Evolutionary conservation across 2,329 filamentous ascomycete species (phyloP).

Genomic region (Aspergillus sp.): DNA sequence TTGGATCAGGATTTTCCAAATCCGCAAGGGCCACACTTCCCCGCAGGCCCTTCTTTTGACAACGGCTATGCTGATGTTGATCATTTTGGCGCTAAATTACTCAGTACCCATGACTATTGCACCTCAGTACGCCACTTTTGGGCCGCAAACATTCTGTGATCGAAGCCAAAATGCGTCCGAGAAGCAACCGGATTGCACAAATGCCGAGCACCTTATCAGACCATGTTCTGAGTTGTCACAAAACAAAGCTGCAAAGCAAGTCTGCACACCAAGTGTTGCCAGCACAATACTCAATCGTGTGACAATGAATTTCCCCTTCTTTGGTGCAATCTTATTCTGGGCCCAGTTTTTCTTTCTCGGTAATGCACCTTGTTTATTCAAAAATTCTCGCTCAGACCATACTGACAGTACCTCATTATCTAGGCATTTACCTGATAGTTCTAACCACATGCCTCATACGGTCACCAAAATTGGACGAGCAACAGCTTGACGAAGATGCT

Average conservation of each 20-base stretch:
- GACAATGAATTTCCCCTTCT: constrained; percentile 91
- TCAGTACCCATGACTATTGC: constrained; percentile 89
- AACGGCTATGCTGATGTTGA: constrained; percentile 85
- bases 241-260: constrained; percentile 68
- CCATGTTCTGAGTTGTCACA: constrained; percentile 77
- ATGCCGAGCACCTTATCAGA: constrained; percentile 66
- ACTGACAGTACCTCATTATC: background rate
- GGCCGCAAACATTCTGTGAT: constrained; percentile 91
- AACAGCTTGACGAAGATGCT: constrained; percentile 81
- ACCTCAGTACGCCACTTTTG: constrained; percentile 91
- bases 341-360: constrained; percentile 88
- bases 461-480: constrained; percentile 72
- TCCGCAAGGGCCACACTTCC: constrained; percentile 82
- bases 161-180: constrained; percentile 62
- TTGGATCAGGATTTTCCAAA: constrained; percentile 90
- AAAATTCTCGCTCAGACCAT: background rate
- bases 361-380: constrained; percentile 23
- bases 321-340: constrained; percentile 92
- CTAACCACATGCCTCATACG: constrained; percentile 78
- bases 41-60: constrained; percentile 90
- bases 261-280: constrained; percentile 89
- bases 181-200: constrained; percentile 71
- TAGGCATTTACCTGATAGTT: constrained; percentile 72
- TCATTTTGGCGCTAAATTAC: constrained; percentile 90
- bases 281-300: constrained; percentile 92